Conservation (phyloP, 1,139 yeast species). For the Diutina siamensis region DNA sequence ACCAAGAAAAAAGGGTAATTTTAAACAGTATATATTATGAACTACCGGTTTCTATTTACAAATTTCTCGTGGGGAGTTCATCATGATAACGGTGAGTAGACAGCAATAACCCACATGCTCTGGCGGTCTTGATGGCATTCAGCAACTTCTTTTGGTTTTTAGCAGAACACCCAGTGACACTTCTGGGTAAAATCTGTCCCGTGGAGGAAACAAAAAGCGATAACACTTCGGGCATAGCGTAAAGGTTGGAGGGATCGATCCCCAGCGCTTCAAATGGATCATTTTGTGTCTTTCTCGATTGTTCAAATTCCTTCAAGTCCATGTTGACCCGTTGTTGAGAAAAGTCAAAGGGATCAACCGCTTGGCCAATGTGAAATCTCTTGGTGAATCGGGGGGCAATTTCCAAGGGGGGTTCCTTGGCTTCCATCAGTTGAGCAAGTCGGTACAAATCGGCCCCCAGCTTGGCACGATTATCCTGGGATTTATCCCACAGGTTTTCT, state of each 20-base stretch:
- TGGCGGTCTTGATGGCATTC: slow-evolving; percentile 58
- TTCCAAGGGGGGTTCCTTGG: slow-evolving; percentile 17
- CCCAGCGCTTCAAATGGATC: slow-evolving; percentile 44
- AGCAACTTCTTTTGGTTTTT: slow-evolving; percentile 54
- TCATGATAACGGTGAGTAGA: not conserved
- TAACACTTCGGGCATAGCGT: slow-evolving; percentile 53
- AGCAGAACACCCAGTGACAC: slow-evolving; percentile 52
- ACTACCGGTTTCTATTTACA: not conserved
- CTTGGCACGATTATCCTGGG: too few species aligned
- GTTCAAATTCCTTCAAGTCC: slow-evolving; percentile 13
- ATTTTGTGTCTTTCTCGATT: slow-evolving; percentile 11
- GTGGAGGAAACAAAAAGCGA: slow-evolving; percentile 47
- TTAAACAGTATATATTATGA: not conserved
- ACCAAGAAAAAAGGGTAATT: not conserved
- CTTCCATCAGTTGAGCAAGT: slow-evolving; percentile 9
- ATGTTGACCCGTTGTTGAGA: slow-evolving; percentile 41
- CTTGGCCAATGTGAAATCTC: slow-evolving; percentile 30
- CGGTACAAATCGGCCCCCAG: not conserved
- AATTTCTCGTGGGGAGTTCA: not conserved
- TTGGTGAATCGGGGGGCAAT: slow-evolving; percentile 25
- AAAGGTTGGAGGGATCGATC: slow-evolving; percentile 53
- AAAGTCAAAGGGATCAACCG: slow-evolving; percentile 69
- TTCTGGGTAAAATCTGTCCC: slow-evolving; percentile 58
- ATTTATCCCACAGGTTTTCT: slow-evolving; percentile 1
- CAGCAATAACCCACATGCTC: slow-evolving; percentile 38